phyloP scores from a whole-genome alignment of 2,329 filamentous ascomycete species.

The Sporothrix globosa region DNA sequence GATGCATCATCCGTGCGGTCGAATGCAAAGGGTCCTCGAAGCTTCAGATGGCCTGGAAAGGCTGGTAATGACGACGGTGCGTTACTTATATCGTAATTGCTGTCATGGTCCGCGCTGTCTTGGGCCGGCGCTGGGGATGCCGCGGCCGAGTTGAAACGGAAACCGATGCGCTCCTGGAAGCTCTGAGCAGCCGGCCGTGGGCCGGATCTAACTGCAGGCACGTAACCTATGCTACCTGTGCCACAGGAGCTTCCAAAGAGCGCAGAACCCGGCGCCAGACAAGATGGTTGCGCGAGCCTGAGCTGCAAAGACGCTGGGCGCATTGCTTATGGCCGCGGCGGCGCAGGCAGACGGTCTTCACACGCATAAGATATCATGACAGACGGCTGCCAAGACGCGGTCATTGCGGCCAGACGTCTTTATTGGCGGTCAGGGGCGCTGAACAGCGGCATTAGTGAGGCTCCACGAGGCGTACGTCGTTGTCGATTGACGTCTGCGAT shows the following conservation, averaged over 20 bases:
- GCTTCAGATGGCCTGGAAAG: constrained; percentile 33
- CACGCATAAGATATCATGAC: constrained; percentile 32
- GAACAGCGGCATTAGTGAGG: neutral
- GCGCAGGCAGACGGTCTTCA: constrained; percentile 26
- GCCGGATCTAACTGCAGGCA: neutral
- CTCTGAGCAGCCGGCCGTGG: neutral
- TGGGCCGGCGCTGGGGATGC: neutral
- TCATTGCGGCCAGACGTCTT: neutral
- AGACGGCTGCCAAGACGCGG: neutral
- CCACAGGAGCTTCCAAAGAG: neutral
- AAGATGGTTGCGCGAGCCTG: constrained; percentile 29
- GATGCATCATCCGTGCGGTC: neutral
- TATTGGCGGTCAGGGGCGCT: neutral
- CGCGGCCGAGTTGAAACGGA: neutral
- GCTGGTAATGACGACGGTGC: neutral
- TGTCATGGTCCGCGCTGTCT: neutral
- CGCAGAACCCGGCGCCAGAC: constrained; percentile 3
- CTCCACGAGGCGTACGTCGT: neutral
- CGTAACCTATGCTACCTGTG: neutral
- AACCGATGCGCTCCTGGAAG: neutral
- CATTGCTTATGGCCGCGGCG: constrained; percentile 35
- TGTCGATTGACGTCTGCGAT: neutral
- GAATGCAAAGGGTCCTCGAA: constrained; percentile 29
- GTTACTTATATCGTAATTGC: neutral
- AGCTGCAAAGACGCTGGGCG: constrained; percentile 32